phyloP scores from a whole-genome alignment of 371 early-diverging fungal genomes.

The Umbelopsis sp. region DNA sequence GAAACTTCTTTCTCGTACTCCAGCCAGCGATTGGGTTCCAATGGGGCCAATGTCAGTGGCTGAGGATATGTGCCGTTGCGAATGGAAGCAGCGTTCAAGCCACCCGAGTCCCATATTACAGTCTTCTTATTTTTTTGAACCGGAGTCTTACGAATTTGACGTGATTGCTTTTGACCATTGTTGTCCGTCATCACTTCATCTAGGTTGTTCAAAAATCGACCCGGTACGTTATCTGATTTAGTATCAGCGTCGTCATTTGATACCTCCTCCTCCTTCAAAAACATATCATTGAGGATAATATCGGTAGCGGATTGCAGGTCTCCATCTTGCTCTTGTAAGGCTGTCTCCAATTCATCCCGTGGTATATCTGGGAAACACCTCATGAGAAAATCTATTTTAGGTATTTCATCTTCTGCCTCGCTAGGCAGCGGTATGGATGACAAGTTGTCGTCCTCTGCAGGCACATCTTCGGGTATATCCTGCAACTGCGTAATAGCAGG shows the following conservation, averaged over 20 bases:
- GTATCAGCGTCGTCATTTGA: neutral
- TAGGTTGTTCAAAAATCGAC: neutral
- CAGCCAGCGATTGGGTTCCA: conserved; percentile 7
- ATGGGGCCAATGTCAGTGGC: neutral
- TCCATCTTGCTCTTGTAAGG: conserved; percentile 29
- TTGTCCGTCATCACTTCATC: neutral
- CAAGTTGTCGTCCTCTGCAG: neutral
- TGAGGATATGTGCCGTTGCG: neutral
- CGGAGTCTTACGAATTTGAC: neutral
- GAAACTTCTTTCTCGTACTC: conserved; percentile 2
- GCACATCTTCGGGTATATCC: neutral
- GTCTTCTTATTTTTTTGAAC: neutral
- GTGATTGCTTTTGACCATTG: neutral
- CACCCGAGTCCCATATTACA: conserved; percentile 8
- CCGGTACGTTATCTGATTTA: neutral
- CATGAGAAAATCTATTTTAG: conserved; percentile 33
- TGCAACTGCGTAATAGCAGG: too few species aligned
- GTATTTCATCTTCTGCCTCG: neutral
- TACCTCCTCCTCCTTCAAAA: conserved; percentile 23
- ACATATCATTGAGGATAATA: conserved; percentile 32
- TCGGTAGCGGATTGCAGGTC: conserved; percentile 48
- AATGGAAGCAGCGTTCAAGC: neutral
- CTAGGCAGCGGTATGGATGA: conserved; percentile 1
- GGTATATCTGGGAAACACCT: conserved; percentile 41
- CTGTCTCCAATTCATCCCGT: conserved; percentile 23